phyloP scores from a whole-genome alignment of 1,139 yeast genomes.

The Lodderomyces pseudojiufengensis region DNA sequence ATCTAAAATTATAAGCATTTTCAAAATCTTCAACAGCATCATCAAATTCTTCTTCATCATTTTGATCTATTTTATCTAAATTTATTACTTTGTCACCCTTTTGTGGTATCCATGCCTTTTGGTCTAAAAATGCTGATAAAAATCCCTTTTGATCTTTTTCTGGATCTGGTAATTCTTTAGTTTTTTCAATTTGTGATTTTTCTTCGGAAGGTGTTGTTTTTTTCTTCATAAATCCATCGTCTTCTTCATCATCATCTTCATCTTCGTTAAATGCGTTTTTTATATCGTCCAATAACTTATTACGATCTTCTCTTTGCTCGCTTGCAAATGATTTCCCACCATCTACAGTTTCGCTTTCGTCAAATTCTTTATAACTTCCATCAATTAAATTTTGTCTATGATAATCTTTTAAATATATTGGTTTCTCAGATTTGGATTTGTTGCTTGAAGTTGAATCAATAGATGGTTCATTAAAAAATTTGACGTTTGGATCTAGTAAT shows the following conservation, averaged over 20 bases:
- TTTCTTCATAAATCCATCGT: constrained; percentile 49
- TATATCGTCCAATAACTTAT: constrained; percentile 69
- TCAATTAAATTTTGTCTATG: constrained; percentile 77
- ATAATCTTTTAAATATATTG: constrained; percentile 86
- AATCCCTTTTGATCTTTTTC: constrained; percentile 61
- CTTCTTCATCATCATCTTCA: constrained; percentile 46
- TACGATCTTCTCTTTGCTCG: constrained; percentile 74
- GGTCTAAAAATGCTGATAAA: constrained; percentile 64
- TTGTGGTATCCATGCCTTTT: constrained; percentile 86
- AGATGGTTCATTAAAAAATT: constrained; percentile 68
- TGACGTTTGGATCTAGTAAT: constrained; percentile 61
- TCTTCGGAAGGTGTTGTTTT: constrained; percentile 37
- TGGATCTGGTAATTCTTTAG: constrained; percentile 62
- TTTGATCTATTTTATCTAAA: constrained; percentile 54
- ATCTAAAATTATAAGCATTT: constrained; percentile 89
- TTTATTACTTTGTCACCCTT: constrained; percentile 51
- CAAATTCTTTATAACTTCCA: constrained; percentile 55
- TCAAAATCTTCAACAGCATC: constrained; percentile 90
- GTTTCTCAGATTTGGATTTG: constrained; percentile 53
- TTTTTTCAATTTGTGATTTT: constrained; percentile 9
- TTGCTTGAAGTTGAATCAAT: constrained; percentile 23
- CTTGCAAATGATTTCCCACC: constrained; percentile 67
- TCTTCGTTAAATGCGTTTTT: constrained; percentile 58
- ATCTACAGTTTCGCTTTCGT: constrained; percentile 44
- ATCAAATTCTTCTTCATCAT: constrained; percentile 85